Evolutionary conservation across 2,329 filamentous ascomycete genomes (phyloP).

Genomic region (Ophiocordyceps camponoti-leonardi): DNA sequence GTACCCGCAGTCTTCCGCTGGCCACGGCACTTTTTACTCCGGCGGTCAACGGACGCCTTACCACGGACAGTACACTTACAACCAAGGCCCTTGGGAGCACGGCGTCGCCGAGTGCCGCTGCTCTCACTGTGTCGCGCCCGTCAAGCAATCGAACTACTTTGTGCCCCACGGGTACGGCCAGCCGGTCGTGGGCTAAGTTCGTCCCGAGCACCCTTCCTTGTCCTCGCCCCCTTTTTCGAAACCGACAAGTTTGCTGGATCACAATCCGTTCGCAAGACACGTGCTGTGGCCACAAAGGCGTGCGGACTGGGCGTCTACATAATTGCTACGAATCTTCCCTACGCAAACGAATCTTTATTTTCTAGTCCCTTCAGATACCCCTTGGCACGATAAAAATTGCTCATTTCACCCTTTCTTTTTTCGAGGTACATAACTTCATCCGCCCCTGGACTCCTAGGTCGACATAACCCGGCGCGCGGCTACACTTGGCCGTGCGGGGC

Average conservation of each 20-base stretch:
- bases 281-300: too few species aligned
- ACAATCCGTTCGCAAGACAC: too few species aligned
- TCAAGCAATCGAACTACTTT: constrained; percentile 32
- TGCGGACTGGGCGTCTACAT: constrained; percentile 4
- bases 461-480: neutral
- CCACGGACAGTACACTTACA: constrained; percentile 26
- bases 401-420: constrained; percentile 11
- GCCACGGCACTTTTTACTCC: constrained; percentile 23
- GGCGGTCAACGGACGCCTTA: constrained; percentile 23
- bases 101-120: constrained; percentile 32
- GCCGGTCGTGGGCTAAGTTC: constrained; percentile 32
- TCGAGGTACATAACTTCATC: constrained; percentile 6
- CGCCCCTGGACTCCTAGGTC: neutral
- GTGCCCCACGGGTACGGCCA: constrained; percentile 31
- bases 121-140: constrained; percentile 23
- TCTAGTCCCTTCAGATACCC: constrained; percentile 21
- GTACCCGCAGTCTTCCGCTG: constrained; percentile 25
- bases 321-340: constrained; percentile 13
- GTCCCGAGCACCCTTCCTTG: neutral
- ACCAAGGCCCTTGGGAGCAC: constrained; percentile 32
- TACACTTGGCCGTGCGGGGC: neutral
- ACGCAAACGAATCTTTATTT: constrained; percentile 6
- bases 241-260: too few species aligned
- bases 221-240: too few species aligned
- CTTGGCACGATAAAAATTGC: constrained; percentile 19